Conservation (phyloP, 768 basidiomycete genomes). For the Rhizopogon vulgaris region DNA sequence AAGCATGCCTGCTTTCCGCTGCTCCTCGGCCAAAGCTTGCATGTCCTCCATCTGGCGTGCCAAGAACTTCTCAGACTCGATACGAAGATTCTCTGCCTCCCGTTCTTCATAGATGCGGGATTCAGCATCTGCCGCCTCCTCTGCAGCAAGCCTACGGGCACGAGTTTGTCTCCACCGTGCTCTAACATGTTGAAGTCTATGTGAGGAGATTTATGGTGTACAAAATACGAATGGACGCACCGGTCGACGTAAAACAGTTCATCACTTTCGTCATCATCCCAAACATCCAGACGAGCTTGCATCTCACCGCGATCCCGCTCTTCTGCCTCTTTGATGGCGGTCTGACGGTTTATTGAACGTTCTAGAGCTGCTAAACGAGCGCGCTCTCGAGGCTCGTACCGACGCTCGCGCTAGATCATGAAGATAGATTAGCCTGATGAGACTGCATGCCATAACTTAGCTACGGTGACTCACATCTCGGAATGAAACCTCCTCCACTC, state of each 20-base stretch:
- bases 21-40: conserved; percentile 85
- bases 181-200: conserved; percentile 29
- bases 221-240: conserved; percentile 35
- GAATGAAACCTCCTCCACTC: conserved; percentile 82
- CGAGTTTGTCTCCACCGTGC: conserved; percentile 81
- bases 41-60: conserved; percentile 94
- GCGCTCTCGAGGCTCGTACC: conserved; percentile 89
- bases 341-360: conserved; percentile 68
- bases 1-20: conserved; percentile 84
- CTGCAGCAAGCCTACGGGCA: conserved; percentile 60
- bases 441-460: background rate
- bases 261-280: conserved; percentile 91
- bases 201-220: background rate
- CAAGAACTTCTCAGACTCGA: conserved; percentile 91
- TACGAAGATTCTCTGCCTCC: conserved; percentile 79
- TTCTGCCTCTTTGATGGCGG: conserved; percentile 67
- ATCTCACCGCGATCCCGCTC: conserved; percentile 77
- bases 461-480: conserved; percentile 59
- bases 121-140: conserved; percentile 79
- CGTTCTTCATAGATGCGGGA: conserved; percentile 79
- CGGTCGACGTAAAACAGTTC: conserved; percentile 91
- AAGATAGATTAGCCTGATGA: conserved; percentile 1
- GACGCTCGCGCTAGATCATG: conserved; percentile 69
- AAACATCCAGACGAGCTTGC: conserved; percentile 75
- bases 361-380: conserved; percentile 73